Evolutionary conservation across 176 grass and related monocot species (phyloP).

Genomic region (Paspalum notatum): DNA sequence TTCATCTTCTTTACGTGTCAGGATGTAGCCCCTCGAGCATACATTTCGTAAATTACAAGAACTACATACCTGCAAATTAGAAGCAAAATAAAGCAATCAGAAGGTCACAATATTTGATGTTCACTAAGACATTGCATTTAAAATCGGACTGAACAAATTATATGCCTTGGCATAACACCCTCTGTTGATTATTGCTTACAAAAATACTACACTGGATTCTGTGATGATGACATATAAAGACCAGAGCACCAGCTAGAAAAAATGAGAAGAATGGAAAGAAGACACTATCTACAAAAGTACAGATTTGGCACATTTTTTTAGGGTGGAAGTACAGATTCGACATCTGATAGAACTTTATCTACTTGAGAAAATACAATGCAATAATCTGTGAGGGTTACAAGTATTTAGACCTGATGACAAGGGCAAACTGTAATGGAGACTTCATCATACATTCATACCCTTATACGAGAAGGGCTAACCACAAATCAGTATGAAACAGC

Average conservation of each 20-base stretch:
- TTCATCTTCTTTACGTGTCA: slow-evolving; percentile 93
- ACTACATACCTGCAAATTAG: slow-evolving; percentile 84
- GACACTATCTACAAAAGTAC: background rate
- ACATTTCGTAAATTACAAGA: slow-evolving; percentile 75
- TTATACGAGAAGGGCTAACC: background rate
- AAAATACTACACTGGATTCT: slow-evolving; percentile 1
- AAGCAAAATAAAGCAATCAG: slow-evolving; percentile 36
- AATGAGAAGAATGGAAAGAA: background rate
- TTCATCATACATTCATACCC: background rate
- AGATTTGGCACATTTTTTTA: background rate
- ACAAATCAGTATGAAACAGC: slow-evolving; percentile 17
- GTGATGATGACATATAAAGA: background rate
- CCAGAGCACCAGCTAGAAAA: background rate
- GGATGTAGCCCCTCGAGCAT: slow-evolving; percentile 88
- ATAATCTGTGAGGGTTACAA: background rate
- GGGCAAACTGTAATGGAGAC: background rate
- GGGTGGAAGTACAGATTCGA: too few species aligned
- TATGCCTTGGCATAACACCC: background rate
- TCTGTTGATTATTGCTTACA: background rate
- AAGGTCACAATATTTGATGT: slow-evolving; percentile 9
- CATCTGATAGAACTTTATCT: background rate
- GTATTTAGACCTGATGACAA: background rate
- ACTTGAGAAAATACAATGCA: slow-evolving; percentile 8
- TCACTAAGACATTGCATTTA: background rate
- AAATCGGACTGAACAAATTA: background rate